These are phyloP conservation scores for Begonia masoniana DNA, from an alignment of 306 rosid species.

Conservation along the genomic window DNA sequence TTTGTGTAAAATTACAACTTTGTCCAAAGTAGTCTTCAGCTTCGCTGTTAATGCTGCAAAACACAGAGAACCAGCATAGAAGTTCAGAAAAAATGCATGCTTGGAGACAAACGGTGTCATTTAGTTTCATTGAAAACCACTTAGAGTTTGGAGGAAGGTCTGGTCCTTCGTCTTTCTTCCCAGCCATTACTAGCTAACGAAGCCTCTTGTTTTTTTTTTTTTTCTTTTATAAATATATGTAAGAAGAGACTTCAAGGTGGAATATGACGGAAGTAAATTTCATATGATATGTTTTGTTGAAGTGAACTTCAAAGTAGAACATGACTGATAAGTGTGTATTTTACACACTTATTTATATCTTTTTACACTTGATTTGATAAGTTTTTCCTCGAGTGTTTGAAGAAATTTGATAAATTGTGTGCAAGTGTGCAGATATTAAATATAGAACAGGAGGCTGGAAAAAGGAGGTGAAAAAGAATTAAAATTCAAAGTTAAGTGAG, in stretches of 20 bases:
- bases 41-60: conserved; percentile 65
- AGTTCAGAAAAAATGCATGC: not conserved
- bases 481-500: no score
- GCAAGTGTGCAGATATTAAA: no score
- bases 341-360: no score
- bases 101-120: not conserved
- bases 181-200: not conserved
- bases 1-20: conserved; percentile 68
- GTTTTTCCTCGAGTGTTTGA: no score
- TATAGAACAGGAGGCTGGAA: no score
- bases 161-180: no score
- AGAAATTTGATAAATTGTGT: no score
- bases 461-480: no score
- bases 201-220: not conserved
- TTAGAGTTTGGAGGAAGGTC: not conserved
- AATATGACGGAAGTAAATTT: not conserved
- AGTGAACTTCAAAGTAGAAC: no score
- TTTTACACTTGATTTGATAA: no score
- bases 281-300: no score
- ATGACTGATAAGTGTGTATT: no score
- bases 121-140: not conserved
- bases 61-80: not conserved
- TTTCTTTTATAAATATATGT: not conserved
- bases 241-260: not conserved
- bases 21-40: conserved; percentile 79